phyloP scores from a whole-genome alignment of 148 eudicot species.

The Rhododendron griersonianum region DNA sequence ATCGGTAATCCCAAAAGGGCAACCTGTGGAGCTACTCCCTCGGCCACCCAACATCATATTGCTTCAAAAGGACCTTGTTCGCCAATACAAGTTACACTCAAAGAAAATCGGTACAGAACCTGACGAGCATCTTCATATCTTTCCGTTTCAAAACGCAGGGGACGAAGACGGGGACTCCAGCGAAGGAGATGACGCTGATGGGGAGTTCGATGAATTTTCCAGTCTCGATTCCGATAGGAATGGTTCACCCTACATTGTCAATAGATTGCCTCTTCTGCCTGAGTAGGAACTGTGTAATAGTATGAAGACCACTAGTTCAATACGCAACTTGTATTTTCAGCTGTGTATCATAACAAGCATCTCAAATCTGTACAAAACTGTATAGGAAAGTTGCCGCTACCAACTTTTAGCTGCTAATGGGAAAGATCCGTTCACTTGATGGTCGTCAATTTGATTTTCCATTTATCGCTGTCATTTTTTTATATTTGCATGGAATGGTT shows the following conservation, averaged over 20 bases:
- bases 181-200: slow-evolving; percentile 21
- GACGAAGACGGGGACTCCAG: slow-evolving; percentile 17
- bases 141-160: slow-evolving; percentile 27
- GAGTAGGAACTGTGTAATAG: slow-evolving; percentile 29
- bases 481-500: background rate
- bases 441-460: background rate
- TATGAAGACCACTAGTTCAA: background rate
- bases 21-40: slow-evolving; percentile 73
- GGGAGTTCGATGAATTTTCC: slow-evolving; percentile 32
- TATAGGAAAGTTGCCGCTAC: background rate
- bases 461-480: background rate
- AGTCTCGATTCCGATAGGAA: slow-evolving; percentile 37
- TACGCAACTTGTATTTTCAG: background rate
- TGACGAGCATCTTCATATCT: slow-evolving; percentile 55
- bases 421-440: background rate
- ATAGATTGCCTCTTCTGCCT: slow-evolving; percentile 76
- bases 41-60: slow-evolving; percentile 55
- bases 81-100: slow-evolving; percentile 54
- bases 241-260: slow-evolving; percentile 37
- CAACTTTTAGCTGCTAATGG: background rate
- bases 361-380: slow-evolving; percentile 1
- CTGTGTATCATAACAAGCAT: background rate
- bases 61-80: slow-evolving; percentile 64
- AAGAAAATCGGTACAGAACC: slow-evolving; percentile 49
- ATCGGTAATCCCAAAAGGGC: slow-evolving; percentile 71